phyloP scores from a whole-genome alignment of 805 yeast genomes.

The Starmerella stigmatis region DNA sequence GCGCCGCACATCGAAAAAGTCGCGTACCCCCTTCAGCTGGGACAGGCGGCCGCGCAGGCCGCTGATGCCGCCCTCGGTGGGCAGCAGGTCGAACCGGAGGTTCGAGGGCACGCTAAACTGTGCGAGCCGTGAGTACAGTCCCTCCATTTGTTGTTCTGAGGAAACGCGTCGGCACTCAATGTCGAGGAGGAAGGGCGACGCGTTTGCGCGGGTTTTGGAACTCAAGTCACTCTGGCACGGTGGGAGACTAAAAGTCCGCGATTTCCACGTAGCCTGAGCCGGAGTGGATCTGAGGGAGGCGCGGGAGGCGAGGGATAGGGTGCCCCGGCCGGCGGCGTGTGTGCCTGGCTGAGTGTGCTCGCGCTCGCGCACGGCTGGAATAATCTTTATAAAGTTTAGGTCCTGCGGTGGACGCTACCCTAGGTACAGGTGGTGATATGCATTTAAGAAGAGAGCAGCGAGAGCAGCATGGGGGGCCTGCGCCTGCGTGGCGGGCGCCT shows the following conservation, averaged over 20 bases:
- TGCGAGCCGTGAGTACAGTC: constrained; percentile 21
- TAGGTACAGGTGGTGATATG: too few relatives aligned
- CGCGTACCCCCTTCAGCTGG: constrained; percentile 78
- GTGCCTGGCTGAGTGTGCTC: too few relatives aligned
- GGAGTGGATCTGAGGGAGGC: neutral
- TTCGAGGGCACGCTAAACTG: constrained; percentile 14
- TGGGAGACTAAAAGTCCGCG: neutral
- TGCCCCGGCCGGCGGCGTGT: too few relatives aligned
- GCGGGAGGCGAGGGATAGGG: too few relatives aligned
- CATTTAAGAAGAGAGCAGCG: too few relatives aligned
- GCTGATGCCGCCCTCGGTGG: constrained; percentile 18
- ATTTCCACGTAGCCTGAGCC: neutral
- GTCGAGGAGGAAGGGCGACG: neutral
- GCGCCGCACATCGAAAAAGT: constrained; percentile 84
- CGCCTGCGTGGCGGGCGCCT: too few relatives aligned
- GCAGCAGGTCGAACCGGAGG: constrained; percentile 16
- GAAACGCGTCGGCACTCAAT: neutral
- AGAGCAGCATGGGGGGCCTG: too few relatives aligned
- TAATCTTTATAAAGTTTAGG: too few relatives aligned
- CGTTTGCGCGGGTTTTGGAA: constrained; percentile 5
- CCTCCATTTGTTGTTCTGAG: constrained; percentile 18
- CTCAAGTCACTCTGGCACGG: neutral
- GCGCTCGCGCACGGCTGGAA: too few relatives aligned
- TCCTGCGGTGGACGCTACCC: too few relatives aligned
- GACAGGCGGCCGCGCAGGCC: constrained; percentile 51